Percentiles rank a stretch among this genome's conserved stretches.
Conservation (phyloP, 305 asterid species). For the Coffea humblotiana region DNA sequence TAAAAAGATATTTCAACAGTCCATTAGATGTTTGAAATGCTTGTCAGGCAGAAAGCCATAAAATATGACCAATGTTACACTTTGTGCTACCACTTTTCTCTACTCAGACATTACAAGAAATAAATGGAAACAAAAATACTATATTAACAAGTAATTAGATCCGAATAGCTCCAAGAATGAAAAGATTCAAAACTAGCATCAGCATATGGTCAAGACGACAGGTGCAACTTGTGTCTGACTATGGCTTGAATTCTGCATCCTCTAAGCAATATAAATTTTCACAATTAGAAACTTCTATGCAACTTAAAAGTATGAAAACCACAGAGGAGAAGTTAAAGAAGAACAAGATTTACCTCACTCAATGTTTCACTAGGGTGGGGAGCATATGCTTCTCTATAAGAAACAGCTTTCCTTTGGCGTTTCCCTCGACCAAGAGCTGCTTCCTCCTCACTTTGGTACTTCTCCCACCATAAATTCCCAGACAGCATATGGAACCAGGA, state of each 20-base stretch:
- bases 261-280: not conserved
- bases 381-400: slow-evolving; percentile 86
- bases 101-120: slow-evolving; percentile 4
- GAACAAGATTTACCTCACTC: slow-evolving; percentile 52
- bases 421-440: slow-evolving; percentile 98
- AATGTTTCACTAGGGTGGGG: slow-evolving; percentile 54
- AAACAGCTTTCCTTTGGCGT: slow-evolving; percentile 88
- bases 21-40: not conserved
- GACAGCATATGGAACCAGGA: slow-evolving; percentile 10
- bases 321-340: slow-evolving; percentile 3
- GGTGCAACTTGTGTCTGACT: too few relatives aligned
- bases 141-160: not conserved
- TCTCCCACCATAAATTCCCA: slow-evolving; percentile 74
- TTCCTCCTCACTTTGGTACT: slow-evolving; percentile 81
- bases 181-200: not conserved
- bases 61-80: not conserved
- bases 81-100: not conserved
- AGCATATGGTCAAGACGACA: not conserved
- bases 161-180: not conserved
- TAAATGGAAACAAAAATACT: not conserved
- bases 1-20: not conserved
- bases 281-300: not conserved
- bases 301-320: not conserved
- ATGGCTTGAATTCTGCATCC: not conserved
- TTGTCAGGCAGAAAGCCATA: not conserved